Evolutionary conservation across 148 eudicot species (phyloP), one percentile per base, ranked within the genome.

Genomic region (Silene conica): DNA sequence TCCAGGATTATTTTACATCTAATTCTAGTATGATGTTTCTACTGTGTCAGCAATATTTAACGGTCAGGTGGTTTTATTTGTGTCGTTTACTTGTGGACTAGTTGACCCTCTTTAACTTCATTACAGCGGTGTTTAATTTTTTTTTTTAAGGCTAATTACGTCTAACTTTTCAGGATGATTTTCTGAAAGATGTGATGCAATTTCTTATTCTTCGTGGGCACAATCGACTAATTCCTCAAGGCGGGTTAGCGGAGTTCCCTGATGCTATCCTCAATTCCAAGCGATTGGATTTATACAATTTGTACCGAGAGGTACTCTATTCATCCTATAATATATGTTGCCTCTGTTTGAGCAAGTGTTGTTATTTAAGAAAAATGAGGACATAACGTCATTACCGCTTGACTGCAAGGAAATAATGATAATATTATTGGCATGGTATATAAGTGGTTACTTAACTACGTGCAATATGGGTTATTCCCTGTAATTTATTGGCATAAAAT

Each of bases 231-330:
- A 88, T 94, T 74, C 98, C 98, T 67, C 97, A 94, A 85, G 97
- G 91, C 58, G 98, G 98, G 58, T 79, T 91, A 63, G 89, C 97
- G 6, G 97, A 94, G 86, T 94, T 94, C 77, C 98, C 98, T 61
- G 98, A 94, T 81, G 98, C 98, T 28, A 87, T 94, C 45, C 93
- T 94, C 67, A 94, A 94, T 74, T 95, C 98, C 55, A 94, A 92
- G 82, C 92, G 97, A 26, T 87, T 94, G 67, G 98, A 94, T 69
- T 86, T 94, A 48, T 91, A 85, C 85, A 94, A 94, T 81, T 84
- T 94, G 89, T 94, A 94, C 80, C 82, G 98, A 70, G 98, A 94
- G 98, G 98, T 94, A 81, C 14, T 78, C 10, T 46, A 14, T 50
- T 50, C 55, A 13, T 50, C 55, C 55, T 50, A 13, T 50, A 3